phyloP scores from a whole-genome alignment of 345 rosid genomes.

The Aquilaria malaccensis region DNA sequence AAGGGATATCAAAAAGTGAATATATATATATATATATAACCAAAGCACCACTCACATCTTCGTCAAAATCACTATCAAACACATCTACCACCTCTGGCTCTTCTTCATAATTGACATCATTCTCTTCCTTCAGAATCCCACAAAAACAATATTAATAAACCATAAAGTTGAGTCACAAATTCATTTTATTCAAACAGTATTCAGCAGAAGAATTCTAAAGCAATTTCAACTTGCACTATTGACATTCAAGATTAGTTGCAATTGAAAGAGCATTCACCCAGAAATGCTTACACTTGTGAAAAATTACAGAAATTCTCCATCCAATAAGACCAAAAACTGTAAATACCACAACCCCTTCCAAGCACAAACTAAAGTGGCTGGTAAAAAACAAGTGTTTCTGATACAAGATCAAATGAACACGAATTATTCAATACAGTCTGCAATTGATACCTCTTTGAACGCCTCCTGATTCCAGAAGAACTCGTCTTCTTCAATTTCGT shows the following conservation, averaged over 20 bases:
- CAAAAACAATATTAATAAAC: slow-evolving; percentile 9
- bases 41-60: slow-evolving; percentile 52
- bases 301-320: too few species aligned
- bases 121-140: slow-evolving; percentile 51
- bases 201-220: too few species aligned
- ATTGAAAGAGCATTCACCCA: background rate
- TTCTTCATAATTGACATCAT: slow-evolving; percentile 71
- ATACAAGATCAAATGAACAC: background rate
- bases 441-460: slow-evolving; percentile 58
- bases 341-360: background rate
- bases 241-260: too few species aligned
- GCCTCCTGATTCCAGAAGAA: slow-evolving; percentile 94
- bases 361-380: background rate
- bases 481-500: slow-evolving; percentile 84
- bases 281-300: background rate
- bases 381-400: background rate
- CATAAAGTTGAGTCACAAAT: background rate
- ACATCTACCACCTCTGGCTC: slow-evolving; percentile 84
- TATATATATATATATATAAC: slow-evolving; percentile 6
- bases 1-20: background rate
- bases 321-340: too few species aligned
- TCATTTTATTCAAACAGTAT: background rate
- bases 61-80: slow-evolving; percentile 91
- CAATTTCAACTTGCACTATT: too few species aligned
- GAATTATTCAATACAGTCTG: background rate